Evolutionary conservation across 495 filamentous ascomycete genomes (phyloP).

Genomic region (Penicillium salamii): DNA sequence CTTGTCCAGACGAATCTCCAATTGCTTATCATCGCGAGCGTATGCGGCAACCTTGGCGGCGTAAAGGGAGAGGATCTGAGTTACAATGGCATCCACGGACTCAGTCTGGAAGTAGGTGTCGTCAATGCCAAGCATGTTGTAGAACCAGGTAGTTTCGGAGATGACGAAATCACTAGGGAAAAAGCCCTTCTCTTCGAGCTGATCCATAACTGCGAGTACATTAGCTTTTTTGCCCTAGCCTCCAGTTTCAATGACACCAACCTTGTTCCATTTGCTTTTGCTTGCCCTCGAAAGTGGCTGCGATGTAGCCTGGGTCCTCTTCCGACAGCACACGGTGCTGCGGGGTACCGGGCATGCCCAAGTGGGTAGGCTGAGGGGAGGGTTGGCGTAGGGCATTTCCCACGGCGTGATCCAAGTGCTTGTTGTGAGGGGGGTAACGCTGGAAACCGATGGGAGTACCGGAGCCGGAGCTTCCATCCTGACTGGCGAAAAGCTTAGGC

Average conservation of each 20-base stretch:
- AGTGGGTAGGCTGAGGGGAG: constrained; percentile 87
- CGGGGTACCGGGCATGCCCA: constrained; percentile 68
- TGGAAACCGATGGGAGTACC: constrained; percentile 50
- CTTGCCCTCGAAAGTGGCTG: constrained; percentile 93
- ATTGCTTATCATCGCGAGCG: constrained; percentile 85
- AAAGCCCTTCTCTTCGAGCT: constrained; percentile 75
- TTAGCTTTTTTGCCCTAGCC: constrained; percentile 2
- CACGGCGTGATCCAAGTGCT: constrained; percentile 60
- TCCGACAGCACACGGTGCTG: constrained; percentile 71
- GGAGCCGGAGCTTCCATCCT: constrained; percentile 38
- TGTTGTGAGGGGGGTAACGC: constrained; percentile 51
- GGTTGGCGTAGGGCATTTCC: constrained; percentile 62
- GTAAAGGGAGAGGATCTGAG: constrained; percentile 92
- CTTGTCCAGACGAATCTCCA: constrained; percentile 94
- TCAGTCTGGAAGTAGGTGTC: constrained; percentile 99
- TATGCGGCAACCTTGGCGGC: constrained; percentile 96
- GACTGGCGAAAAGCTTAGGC: constrained; percentile 37
- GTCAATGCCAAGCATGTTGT: constrained; percentile 94
- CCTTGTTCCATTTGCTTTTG: constrained; percentile 88
- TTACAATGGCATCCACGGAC: constrained; percentile 79
- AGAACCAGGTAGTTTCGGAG: constrained; percentile 91
- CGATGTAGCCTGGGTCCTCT: constrained; percentile 91
- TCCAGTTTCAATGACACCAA: constrained; percentile 36
- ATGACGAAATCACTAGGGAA: constrained; percentile 81
- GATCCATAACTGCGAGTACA: constrained; percentile 59